Conservation (phyloP, 2,329 filamentous ascomycete species). For the Dothistroma septosporum region DNA sequence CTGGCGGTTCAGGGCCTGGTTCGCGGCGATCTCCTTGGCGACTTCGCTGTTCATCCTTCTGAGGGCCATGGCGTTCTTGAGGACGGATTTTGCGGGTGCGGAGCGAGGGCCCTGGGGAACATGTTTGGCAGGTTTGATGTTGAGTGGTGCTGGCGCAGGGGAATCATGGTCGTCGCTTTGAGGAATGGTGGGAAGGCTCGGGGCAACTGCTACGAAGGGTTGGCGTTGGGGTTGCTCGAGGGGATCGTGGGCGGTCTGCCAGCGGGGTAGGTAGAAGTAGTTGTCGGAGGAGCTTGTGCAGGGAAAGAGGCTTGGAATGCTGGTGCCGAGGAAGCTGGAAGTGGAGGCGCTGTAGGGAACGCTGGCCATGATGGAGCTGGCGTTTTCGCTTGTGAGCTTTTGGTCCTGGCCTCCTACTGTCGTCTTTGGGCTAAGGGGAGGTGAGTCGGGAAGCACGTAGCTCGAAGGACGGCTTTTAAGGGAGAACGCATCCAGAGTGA, state of each 20-base stretch:
- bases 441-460: constrained; percentile 28
- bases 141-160: constrained; percentile 3
- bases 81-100: constrained; percentile 36
- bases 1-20: constrained; percentile 20
- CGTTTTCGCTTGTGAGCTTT: constrained; percentile 31
- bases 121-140: constrained; percentile 3
- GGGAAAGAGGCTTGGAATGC: constrained; percentile 24
- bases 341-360: constrained; percentile 16
- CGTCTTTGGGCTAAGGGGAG: constrained; percentile 40
- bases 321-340: constrained; percentile 17
- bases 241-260: constrained; percentile 4
- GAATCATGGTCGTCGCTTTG: constrained; percentile 17
- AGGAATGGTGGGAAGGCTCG: constrained; percentile 18
- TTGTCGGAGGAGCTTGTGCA: neutral
- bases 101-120: constrained; percentile 32
- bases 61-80: constrained; percentile 39
- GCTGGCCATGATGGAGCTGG: constrained; percentile 31
- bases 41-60: constrained; percentile 45
- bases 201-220: constrained; percentile 15
- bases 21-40: constrained; percentile 2
- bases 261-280: neutral
- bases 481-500: constrained; percentile 13
- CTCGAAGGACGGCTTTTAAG: constrained; percentile 17
- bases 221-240: constrained; percentile 6
- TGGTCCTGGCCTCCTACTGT: constrained; percentile 20